These are phyloP conservation scores for Cucumis hystrix DNA, from an alignment of 306 rosid species.

Conservation along the genomic window DNA sequence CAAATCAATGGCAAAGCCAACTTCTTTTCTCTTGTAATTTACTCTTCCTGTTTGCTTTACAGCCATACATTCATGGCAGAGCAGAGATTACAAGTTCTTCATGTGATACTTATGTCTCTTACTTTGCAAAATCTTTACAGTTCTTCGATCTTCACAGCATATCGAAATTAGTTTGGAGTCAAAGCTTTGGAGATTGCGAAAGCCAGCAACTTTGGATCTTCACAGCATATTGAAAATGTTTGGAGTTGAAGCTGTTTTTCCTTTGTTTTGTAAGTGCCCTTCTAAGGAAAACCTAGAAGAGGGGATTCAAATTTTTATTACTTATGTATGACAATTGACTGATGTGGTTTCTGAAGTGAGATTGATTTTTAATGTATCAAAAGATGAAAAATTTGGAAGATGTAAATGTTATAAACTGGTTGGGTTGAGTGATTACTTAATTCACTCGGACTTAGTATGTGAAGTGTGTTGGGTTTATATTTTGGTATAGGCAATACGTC, in stretches of 20 bases:
- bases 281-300: constrained; percentile 21
- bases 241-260: constrained; percentile 32
- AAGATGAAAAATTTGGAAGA: constrained; percentile 16
- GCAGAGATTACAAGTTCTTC: constrained; percentile 28
- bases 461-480: too few relatives aligned
- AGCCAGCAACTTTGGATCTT: constrained; percentile 40
- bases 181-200: constrained; percentile 35
- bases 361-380: constrained; percentile 35
- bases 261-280: constrained; percentile 64
- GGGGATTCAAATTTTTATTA: constrained; percentile 29
- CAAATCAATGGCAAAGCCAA: neutral
- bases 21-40: constrained; percentile 13
- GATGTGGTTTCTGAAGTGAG: constrained; percentile 35
- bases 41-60: constrained; percentile 18
- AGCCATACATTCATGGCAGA: constrained; percentile 10
- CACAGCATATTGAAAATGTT: constrained; percentile 12
- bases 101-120: constrained; percentile 50
- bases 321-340: constrained; percentile 44
- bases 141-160: constrained; percentile 28
- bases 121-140: constrained; percentile 30
- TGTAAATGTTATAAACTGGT: constrained; percentile 23
- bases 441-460: too few relatives aligned
- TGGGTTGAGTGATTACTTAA: too few relatives aligned
- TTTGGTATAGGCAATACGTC: too few relatives aligned
- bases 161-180: constrained; percentile 37